Evolutionary conservation across 2,329 filamentous ascomycete genomes (phyloP).

Genomic region (Fusarium coffeatum): DNA sequence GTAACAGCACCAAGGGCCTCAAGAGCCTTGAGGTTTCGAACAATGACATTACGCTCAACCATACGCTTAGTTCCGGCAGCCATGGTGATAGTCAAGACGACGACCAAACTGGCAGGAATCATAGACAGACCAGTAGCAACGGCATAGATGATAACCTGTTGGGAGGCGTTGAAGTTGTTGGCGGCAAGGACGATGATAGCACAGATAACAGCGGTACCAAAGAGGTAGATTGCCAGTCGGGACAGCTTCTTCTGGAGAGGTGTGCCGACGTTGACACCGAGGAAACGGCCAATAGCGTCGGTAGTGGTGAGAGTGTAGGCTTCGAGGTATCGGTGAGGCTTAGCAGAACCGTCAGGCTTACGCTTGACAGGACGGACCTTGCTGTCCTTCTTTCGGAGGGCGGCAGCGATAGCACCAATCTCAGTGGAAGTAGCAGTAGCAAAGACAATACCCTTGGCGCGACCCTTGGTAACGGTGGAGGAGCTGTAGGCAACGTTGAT

Average conservation of each 20-base stretch:
- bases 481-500: slow-evolving; percentile 73
- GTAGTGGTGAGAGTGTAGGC: slow-evolving; percentile 62
- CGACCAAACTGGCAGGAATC: slow-evolving; percentile 62
- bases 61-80: slow-evolving; percentile 64
- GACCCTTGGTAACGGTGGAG: slow-evolving; percentile 70
- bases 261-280: slow-evolving; percentile 76
- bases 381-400: slow-evolving; percentile 62
- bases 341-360: slow-evolving; percentile 63
- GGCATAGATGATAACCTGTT: slow-evolving; percentile 70
- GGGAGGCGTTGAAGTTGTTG: slow-evolving; percentile 65
- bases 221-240: slow-evolving; percentile 73
- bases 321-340: slow-evolving; percentile 63
- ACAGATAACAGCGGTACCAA: slow-evolving; percentile 74
- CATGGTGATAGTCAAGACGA: slow-evolving; percentile 70
- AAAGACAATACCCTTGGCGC: slow-evolving; percentile 70
- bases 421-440: slow-evolving; percentile 72
- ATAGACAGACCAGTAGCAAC: slow-evolving; percentile 61
- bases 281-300: slow-evolving; percentile 70
- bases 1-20: slow-evolving; percentile 73
- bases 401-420: slow-evolving; percentile 69
- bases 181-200: slow-evolving; percentile 76
- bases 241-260: slow-evolving; percentile 76
- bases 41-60: slow-evolving; percentile 65
- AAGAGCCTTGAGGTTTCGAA: slow-evolving; percentile 63
- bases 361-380: slow-evolving; percentile 64